These are phyloP conservation scores for Trametes coccinea DNA, from an alignment of 768 basidiomycete genomes.

Conservation along the genomic window DNA sequence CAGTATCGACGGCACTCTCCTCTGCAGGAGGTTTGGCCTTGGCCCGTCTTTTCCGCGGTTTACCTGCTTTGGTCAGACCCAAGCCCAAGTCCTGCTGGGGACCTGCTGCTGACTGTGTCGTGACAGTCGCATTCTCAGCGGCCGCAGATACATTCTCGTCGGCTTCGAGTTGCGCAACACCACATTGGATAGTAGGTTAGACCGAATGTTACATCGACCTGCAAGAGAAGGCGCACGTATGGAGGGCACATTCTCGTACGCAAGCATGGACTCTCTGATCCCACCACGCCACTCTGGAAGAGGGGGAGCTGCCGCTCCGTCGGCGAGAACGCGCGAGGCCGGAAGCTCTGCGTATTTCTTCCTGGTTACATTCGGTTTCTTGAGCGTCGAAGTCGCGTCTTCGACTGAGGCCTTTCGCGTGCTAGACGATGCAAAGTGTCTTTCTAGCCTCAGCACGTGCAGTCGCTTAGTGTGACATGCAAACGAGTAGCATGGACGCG, in stretches of 20 bases:
- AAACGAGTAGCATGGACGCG: slow-evolving; percentile 7
- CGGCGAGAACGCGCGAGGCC: slow-evolving; percentile 40
- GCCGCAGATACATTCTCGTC: not conserved
- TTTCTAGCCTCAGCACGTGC: not conserved
- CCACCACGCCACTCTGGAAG: slow-evolving; percentile 45
- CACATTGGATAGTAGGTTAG: not conserved
- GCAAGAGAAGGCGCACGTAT: slow-evolving; percentile 21
- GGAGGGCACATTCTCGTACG: slow-evolving; percentile 5
- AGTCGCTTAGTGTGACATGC: slow-evolving; percentile 7
- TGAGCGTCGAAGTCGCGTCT: slow-evolving; percentile 4
- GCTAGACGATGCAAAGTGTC: not conserved
- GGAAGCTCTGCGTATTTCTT: slow-evolving; percentile 66
- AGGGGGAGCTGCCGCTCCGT: slow-evolving; percentile 46
- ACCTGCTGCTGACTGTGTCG: not conserved
- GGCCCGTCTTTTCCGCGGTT: slow-evolving; percentile 8
- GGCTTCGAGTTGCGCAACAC: not conserved
- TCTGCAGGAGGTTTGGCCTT: not conserved
- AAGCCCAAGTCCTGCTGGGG: not conserved
- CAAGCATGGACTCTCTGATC: slow-evolving; percentile 11
- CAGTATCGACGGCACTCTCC: not conserved
- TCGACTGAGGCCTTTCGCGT: not conserved
- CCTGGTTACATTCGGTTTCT: slow-evolving; percentile 36
- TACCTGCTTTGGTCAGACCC: not conserved
- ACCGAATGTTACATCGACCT: not conserved
- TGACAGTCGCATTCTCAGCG: not conserved